A percentile compares a stretch with the other conserved stretches of the same genome.
Evolutionary conservation across 192 early-diverging fungal species (phyloP).

Genomic region (Umbelopsis ramanniana): DNA sequence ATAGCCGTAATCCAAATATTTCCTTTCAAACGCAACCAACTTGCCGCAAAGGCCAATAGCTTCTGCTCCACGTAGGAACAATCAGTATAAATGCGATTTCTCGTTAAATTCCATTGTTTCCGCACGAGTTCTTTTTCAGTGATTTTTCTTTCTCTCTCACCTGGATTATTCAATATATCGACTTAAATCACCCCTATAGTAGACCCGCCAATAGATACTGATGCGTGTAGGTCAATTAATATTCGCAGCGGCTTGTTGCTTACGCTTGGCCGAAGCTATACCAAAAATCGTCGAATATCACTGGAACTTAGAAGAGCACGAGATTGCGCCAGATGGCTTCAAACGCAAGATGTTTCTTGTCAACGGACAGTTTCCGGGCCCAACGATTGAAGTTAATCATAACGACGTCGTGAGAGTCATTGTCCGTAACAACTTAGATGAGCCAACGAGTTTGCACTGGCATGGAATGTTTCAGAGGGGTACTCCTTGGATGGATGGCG

Average conservation of each 20-base stretch:
- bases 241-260: constrained; percentile 5
- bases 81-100: not conserved
- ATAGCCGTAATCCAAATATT: constrained; percentile 8
- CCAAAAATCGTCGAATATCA: constrained; percentile 10
- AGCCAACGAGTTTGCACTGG: constrained; percentile 67
- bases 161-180: not conserved
- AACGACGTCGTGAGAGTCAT: constrained; percentile 52
- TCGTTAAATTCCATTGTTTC: not conserved
- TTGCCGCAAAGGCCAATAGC: not conserved
- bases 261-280: not conserved
- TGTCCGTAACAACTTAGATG: constrained; percentile 58
- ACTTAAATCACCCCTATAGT: not conserved
- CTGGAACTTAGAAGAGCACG: not conserved
- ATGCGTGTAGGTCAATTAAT: not conserved
- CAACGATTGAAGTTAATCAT: constrained; percentile 51
- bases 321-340: constrained; percentile 19
- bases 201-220: not conserved
- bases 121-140: not conserved
- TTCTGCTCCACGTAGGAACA: not conserved
- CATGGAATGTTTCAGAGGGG: constrained; percentile 85
- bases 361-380: constrained; percentile 61
- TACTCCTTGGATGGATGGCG: constrained; percentile 70
- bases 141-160: not conserved
- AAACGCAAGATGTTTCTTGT: constrained; percentile 21
- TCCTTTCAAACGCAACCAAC: constrained; percentile 10